Evolutionary conservation across 352 stramenopile genomes (phyloP).

Genomic region (Phytophthora capsici): DNA sequence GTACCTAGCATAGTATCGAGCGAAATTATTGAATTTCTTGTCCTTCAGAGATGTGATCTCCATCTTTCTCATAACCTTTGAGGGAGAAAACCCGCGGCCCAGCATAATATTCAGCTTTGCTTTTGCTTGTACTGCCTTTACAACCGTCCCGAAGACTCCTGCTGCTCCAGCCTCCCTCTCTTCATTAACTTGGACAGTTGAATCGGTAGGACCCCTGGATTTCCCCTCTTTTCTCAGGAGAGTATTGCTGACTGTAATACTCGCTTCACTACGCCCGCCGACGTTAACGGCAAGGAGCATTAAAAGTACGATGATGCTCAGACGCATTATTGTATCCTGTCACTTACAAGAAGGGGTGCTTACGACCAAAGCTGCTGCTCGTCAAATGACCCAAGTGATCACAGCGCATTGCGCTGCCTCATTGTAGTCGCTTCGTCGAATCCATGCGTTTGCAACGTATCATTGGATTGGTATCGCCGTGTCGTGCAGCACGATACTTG

Average conservation of each 20-base stretch:
- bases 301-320: background rate
- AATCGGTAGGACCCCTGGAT: background rate
- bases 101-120: slow-evolving; percentile 20
- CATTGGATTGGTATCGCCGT: background rate
- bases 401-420: background rate
- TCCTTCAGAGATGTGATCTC: background rate
- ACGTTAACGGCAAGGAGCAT: slow-evolving; percentile 2
- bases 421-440: background rate
- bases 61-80: slow-evolving; percentile 15
- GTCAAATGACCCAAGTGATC: background rate
- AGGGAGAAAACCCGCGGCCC: background rate
- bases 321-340: background rate
- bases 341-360: background rate
- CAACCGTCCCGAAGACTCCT: background rate
- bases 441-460: background rate
- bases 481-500: background rate
- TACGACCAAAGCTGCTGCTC: background rate
- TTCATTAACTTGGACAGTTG: slow-evolving; percentile 1
- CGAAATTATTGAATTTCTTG: slow-evolving; percentile 10
- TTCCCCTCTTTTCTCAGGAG: slow-evolving; percentile 6
- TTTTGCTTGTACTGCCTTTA: slow-evolving; percentile 1
- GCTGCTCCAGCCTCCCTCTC: background rate
- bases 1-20: slow-evolving; percentile 6
- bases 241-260: background rate
- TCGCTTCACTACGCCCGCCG: background rate